Evolutionary conservation across 495 filamentous ascomycete genomes (phyloP), one percentile per base, ranked within the genome.

Genomic region (Geoglossum glabrum): DNA sequence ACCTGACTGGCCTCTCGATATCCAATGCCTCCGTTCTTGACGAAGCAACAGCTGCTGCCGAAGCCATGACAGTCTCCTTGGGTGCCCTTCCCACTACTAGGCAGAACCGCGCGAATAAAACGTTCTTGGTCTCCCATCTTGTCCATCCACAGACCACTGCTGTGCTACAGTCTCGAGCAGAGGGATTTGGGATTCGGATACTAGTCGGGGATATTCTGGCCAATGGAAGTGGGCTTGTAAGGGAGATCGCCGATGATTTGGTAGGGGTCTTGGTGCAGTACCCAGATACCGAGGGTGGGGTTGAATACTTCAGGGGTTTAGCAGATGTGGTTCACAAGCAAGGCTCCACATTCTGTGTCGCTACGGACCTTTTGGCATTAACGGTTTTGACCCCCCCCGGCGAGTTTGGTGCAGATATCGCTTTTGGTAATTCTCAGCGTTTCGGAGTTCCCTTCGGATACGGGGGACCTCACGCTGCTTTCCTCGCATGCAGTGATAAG

Each of bases 401-500:
- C 13, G 93, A 98, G 66, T 95, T 92, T 72, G 92, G 92, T 17
- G 92, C 92, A 5, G 92, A 98, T 69, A 90, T 98, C 63, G 92
- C 90, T 6, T 95, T 98, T 68, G 92, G 92, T 57, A 96, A 83
- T 67, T 80, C 92, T n/a, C 92, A 98, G 73, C 74, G 92, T 58
- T 81, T 98, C 61, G 92, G 92, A 67, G 88, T 98, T 2, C 92
- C 92, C 1, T 79, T 97, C 67, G 92, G 93, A 45, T 94, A 83
- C 65, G 92, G 92, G 66, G 92, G 92, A 21, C 92, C 92, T 23
- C 93, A 97, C 67, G 92, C 92, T 34, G 92, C 93, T 28, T 98
- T 98, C 79, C 95, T 98, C 66, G 89, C 92, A 26, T 89, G 88
- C 57, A 76, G 79, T 26, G 90, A 97, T 43, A 90, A 94, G 71